phyloP scores from a whole-genome alignment of 2,329 filamentous ascomycete species.

The Arthrobotrys entomopaga region DNA sequence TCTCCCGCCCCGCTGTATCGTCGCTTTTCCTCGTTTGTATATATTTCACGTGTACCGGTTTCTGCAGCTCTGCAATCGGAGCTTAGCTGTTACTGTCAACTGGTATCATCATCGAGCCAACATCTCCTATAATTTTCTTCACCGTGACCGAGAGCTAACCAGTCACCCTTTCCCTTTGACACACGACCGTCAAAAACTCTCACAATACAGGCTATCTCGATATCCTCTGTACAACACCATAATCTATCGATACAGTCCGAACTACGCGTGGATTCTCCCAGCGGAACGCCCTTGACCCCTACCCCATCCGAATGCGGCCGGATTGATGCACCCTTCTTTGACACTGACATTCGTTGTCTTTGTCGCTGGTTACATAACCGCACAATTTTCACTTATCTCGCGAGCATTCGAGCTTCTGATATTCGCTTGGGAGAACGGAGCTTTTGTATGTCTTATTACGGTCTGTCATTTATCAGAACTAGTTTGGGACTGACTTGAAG shows the following conservation, averaged over 20 bases:
- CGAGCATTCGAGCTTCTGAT: conserved; percentile 95
- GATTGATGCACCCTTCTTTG: conserved; percentile 54
- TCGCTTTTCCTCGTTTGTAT: conserved; percentile 30
- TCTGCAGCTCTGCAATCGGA: neutral
- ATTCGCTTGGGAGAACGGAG: conserved; percentile 98
- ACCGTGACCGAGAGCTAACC: neutral
- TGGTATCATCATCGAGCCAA: neutral
- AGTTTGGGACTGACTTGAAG: neutral
- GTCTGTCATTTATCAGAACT: neutral
- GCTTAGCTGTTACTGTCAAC: neutral
- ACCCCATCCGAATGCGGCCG: conserved; percentile 39
- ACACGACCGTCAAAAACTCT: neutral
- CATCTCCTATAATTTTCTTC: conserved; percentile 10
- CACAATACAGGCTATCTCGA: neutral
- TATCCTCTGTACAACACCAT: neutral
- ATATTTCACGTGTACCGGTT: conserved; percentile 16
- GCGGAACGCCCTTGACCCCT: neutral
- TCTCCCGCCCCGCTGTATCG: neutral
- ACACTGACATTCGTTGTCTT: conserved; percentile 70
- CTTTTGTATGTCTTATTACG: conserved; percentile 74
- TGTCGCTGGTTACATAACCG: conserved; percentile 98
- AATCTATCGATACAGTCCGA: neutral
- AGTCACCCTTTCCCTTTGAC: neutral
- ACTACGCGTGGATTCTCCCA: neutral
- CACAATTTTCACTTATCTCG: conserved; percentile 97